Percentiles rank a stretch among this genome's conserved stretches.
phyloP scores from a whole-genome alignment of 345 rosid species.

The Aquilaria yunnanensis region DNA sequence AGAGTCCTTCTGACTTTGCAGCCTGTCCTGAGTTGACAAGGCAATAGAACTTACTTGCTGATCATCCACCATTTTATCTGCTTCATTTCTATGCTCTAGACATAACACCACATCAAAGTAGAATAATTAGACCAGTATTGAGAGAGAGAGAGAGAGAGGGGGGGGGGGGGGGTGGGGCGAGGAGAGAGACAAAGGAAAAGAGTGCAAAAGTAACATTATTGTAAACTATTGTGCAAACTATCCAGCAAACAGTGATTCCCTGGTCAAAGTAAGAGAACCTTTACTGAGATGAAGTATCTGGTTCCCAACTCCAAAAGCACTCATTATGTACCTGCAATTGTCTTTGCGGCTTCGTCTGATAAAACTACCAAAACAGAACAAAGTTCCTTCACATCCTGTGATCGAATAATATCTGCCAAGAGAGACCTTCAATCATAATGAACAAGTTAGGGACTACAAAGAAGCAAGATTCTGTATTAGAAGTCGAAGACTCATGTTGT shows the following conservation, averaged over 20 bases:
- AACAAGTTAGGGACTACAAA: conserved; percentile 26
- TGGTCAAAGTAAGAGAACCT: no score
- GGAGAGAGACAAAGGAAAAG: no score
- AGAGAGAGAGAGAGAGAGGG: no score
- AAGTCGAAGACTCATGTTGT: conserved; percentile 12
- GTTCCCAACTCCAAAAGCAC: neutral
- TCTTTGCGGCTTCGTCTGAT: conserved; percentile 73
- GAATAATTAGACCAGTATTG: no score
- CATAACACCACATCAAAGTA: neutral
- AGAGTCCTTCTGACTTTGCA: conserved; percentile 38
- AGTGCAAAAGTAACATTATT: no score
- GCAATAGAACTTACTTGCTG: conserved; percentile 43
- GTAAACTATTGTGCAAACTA: no score
- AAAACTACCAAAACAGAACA: conserved; percentile 88
- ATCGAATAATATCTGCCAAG: conserved; percentile 88
- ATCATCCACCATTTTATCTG: conserved; percentile 38
- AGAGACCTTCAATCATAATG: conserved; percentile 64
- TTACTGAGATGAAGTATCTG: no score
- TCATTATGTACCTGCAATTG: conserved; percentile 50
- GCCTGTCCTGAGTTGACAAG: conserved; percentile 48
- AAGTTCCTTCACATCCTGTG: conserved; percentile 87
- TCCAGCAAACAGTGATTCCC: no score
- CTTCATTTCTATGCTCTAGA: conserved; percentile 47
- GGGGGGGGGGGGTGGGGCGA: no score
- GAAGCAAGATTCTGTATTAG: conserved; percentile 1